Conservation (phyloP, 345 rosid genomes). For the Moricandia arvensis region DNA sequence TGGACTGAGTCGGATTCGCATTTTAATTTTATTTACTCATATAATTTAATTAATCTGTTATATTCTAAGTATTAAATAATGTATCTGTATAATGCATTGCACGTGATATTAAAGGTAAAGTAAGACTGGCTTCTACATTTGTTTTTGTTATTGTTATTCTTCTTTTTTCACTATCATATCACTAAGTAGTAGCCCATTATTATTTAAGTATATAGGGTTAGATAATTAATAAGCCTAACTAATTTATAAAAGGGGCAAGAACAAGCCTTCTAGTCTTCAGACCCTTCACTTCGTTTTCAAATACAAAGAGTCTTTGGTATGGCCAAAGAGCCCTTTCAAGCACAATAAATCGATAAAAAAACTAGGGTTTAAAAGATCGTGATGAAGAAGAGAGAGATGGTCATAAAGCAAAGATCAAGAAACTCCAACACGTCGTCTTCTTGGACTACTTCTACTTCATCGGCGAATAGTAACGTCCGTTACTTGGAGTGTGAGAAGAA, state of each 20-base stretch:
- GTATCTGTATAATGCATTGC: constrained; percentile 26
- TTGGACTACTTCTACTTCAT: constrained; percentile 42
- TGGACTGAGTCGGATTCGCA: constrained; percentile 35
- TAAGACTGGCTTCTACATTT: constrained; percentile 20
- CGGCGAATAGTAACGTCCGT: constrained; percentile 36
- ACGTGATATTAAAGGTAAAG: constrained; percentile 41
- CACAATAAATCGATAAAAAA: not conserved
- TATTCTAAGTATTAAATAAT: constrained; percentile 14
- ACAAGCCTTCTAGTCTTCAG: not conserved
- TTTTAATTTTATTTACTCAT: constrained; percentile 13
- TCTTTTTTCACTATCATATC: not conserved
- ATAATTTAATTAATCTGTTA: not conserved
- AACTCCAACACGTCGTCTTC: constrained; percentile 36
- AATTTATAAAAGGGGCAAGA: not conserved
- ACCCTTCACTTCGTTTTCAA: not conserved
- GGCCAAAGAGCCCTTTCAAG: not conserved
- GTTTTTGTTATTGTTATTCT: not conserved
- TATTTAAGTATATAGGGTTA: not conserved
- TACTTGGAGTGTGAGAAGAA: constrained; percentile 75
- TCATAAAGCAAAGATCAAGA: constrained; percentile 40
- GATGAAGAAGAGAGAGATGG: constrained; percentile 60
- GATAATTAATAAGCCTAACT: not conserved
- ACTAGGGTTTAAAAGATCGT: not conserved
- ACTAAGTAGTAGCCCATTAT: not conserved
- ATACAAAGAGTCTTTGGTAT: not conserved